phyloP scores from a whole-genome alignment of 2,329 filamentous ascomycete species.

The Calonectria hawksworthii region DNA sequence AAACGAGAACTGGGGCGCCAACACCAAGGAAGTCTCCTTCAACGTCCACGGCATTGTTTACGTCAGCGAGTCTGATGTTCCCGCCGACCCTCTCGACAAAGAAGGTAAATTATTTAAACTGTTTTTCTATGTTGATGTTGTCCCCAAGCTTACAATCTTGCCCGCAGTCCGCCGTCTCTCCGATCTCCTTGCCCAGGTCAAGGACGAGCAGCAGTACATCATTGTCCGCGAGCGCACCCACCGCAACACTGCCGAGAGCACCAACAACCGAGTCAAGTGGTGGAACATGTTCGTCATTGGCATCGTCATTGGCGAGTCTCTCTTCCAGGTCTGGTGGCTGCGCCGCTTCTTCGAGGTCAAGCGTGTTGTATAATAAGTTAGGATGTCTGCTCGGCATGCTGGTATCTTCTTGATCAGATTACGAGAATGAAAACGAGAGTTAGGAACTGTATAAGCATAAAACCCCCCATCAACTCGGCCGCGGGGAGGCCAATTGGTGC shows the following conservation, averaged over 20 bases:
- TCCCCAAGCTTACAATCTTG: slow-evolving; percentile 27
- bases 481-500: slow-evolving; percentile 18
- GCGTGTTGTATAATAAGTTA: slow-evolving; percentile 69
- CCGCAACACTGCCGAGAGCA: slow-evolving; percentile 98
- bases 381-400: not conserved
- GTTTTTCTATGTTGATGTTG: not conserved
- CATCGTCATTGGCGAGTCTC: slow-evolving; percentile 88
- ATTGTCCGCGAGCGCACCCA: slow-evolving; percentile 95
- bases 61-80: slow-evolving; percentile 87
- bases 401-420: not conserved
- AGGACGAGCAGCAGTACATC: slow-evolving; percentile 98
- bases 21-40: slow-evolving; percentile 98
- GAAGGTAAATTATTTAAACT: slow-evolving; percentile 75
- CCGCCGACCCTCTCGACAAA: slow-evolving; percentile 88
- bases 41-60: slow-evolving; percentile 99
- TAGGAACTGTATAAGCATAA: slow-evolving; percentile 7
- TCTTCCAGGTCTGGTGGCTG: slow-evolving; percentile 99
- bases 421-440: slow-evolving; percentile 9
- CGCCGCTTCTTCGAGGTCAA: slow-evolving; percentile 97
- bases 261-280: slow-evolving; percentile 98
- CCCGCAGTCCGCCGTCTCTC: slow-evolving; percentile 81
- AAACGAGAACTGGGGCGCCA: slow-evolving; percentile 97
- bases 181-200: slow-evolving; percentile 90
- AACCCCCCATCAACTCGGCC: slow-evolving; percentile 13
- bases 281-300: slow-evolving; percentile 98